Base-by-base conservation (phyloP, 306 rosid species). In the Lithocarpus polystachyus region DNA sequence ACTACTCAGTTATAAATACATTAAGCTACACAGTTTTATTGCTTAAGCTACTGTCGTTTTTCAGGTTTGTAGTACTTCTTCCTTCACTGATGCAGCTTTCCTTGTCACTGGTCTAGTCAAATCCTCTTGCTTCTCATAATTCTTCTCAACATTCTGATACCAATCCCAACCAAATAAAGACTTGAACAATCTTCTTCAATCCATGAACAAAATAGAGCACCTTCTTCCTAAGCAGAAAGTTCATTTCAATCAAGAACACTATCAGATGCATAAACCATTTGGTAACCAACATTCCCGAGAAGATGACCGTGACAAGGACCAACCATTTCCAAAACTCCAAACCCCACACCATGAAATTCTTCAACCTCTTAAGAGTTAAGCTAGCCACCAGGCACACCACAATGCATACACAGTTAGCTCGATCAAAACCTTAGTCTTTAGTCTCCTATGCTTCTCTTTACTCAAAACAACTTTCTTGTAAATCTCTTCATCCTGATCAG, bases 201-300 rank as follows among this genome's bases (percentile, higher is more conserved):
- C 97, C 99, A 87, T 96, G 94, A 68, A 96, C 99, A 88, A 96
- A 96, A 85, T 93, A 91, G 23, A 96, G 76, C 53, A 93, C 97
- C 81, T 91, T 96, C 83, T 87, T 93, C 90, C 80, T 89, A 51
- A 89, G 88, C 80, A 93, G 77, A 73, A 93, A 93, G 88, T 96
- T 96, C 74, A 84, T 77, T 82, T 96, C 99, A 59, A 96, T 93
- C 84, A 96, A 57, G 82, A 93, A 91, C 45, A 96, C 96, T 28
- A 91, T 9, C 37, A 91, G 20, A 78, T 54, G 87, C 93, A 93
- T 96, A 77, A 93, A 72, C 99, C 97, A 89, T n/a, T 75, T 84
- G 2, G 93, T 89, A 75, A 91, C 81, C 82, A 91, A 70, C 92
- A 90, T 68, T 55, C 99, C 99, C 80, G 88, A 93, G 81, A 93